Conservation (phyloP, 78 protist genomes). For the Dictyostelium capitatum region DNA sequence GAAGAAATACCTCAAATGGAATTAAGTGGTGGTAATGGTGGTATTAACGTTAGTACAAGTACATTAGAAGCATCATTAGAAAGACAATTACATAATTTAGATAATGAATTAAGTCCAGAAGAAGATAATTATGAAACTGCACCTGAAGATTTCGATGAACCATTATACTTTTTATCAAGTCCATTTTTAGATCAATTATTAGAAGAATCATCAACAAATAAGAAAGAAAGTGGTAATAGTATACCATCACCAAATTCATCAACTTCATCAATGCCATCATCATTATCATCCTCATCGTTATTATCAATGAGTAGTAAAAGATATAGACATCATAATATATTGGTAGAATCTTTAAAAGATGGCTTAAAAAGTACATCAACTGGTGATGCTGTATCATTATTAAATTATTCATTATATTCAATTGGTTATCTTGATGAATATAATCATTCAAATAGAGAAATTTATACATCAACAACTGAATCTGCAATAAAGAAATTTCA, state of each 20-base stretch:
- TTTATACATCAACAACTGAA: constrained; percentile 34
- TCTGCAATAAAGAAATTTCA: constrained; percentile 55
- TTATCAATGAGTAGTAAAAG: background rate
- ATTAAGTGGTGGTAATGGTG: background rate
- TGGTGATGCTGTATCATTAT: constrained; percentile 23
- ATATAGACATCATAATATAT: constrained; percentile 13
- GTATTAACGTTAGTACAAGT: background rate
- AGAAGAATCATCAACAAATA: constrained; percentile 8
- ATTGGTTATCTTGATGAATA: constrained; percentile 55
- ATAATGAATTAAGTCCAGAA: constrained; percentile 31
- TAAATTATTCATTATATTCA: constrained; percentile 35
- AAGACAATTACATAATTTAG: background rate
- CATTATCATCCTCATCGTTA: background rate
- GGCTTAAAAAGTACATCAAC: constrained; percentile 33
- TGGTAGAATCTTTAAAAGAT: constrained; percentile 48
- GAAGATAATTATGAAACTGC: constrained; percentile 69
- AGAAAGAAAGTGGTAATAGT: background rate
- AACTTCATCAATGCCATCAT: background rate
- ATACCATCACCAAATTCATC: constrained; percentile 25
- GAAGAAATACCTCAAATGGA: constrained; percentile 45
- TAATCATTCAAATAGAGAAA: background rate
- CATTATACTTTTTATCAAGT: constrained; percentile 33
- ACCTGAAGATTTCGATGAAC: constrained; percentile 73
- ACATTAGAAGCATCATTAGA: constrained; percentile 7
- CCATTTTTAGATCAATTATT: constrained; percentile 30